phyloP scores from a whole-genome alignment of 345 rosid genomes.

The Eucalyptus guilfoylei region DNA sequence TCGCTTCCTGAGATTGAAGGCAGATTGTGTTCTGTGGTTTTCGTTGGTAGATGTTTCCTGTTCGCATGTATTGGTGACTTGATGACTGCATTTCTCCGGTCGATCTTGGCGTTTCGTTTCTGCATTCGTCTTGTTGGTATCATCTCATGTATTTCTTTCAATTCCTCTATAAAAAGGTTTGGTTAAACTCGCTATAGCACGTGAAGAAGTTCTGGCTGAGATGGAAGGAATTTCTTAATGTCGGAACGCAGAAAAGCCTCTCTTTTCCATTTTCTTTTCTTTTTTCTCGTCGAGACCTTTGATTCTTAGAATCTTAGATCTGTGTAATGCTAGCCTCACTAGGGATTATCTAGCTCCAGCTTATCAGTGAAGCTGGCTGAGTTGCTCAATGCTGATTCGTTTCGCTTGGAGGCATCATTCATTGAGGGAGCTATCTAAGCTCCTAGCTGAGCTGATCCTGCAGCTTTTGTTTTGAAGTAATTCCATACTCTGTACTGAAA shows the following conservation, averaged over 20 bases:
- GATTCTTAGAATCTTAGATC: not conserved
- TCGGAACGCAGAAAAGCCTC: not conserved
- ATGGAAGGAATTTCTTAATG: not conserved
- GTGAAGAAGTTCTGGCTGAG: not conserved
- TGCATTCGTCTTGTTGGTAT: not conserved
- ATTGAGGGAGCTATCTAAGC: not conserved
- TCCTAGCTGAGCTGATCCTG: not conserved
- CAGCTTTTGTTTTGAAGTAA: not conserved
- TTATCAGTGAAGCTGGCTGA: not conserved
- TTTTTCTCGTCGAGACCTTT: not conserved
- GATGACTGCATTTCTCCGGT: not conserved
- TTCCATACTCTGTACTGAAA: not conserved
- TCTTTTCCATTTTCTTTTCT: not conserved
- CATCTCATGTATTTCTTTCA: not conserved
- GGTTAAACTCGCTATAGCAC: not conserved
- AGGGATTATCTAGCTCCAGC: not conserved
- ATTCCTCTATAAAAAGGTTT: not conserved
- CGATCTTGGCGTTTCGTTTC: not conserved
- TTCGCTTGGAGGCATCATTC: not conserved
- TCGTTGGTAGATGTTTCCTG: not conserved
- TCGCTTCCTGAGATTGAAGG: not conserved
- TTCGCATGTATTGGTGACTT: not conserved
- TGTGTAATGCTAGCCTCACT: not conserved
- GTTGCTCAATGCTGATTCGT: not conserved
- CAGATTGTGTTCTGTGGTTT: not conserved